phyloP scores from a whole-genome alignment of 179 eudicot species.

The Vitellaria paradoxa region DNA sequence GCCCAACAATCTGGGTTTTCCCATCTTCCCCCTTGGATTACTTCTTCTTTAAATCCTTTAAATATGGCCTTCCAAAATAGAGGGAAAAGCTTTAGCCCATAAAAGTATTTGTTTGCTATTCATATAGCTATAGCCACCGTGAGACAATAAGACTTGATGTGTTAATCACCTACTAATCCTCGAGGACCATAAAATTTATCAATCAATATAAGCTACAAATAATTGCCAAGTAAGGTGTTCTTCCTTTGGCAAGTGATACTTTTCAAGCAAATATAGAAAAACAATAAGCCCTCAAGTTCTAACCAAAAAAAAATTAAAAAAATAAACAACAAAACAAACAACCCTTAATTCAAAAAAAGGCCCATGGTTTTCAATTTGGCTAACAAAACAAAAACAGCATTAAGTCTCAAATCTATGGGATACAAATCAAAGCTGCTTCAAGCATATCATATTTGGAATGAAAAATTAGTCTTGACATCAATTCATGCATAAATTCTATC shows the following conservation, averaged over 20 bases:
- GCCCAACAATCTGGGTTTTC: too few species aligned
- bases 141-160: not conserved
- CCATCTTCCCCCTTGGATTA: too few species aligned
- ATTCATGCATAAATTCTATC: not conserved
- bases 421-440: not conserved
- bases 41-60: too few species aligned
- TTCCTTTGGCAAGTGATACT: not conserved
- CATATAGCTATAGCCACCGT: not conserved
- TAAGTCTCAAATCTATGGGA: not conserved
- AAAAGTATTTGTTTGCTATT: not conserved
- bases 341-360: too few species aligned
- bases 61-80: not conserved
- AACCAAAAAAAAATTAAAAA: not conserved
- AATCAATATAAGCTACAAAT: not conserved
- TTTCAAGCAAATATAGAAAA: not conserved
- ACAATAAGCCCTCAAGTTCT: not conserved
- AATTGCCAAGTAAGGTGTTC: not conserved
- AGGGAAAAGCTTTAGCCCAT: not conserved
- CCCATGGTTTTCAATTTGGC: not conserved
- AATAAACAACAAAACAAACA: too few species aligned
- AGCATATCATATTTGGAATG: not conserved
- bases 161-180: not conserved
- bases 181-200: not conserved
- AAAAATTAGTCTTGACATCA: too few species aligned
- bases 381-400: not conserved